Evolutionary conservation across 2,329 filamentous ascomycete species (phyloP).

Genomic region (Cytospora paraplurivora): DNA sequence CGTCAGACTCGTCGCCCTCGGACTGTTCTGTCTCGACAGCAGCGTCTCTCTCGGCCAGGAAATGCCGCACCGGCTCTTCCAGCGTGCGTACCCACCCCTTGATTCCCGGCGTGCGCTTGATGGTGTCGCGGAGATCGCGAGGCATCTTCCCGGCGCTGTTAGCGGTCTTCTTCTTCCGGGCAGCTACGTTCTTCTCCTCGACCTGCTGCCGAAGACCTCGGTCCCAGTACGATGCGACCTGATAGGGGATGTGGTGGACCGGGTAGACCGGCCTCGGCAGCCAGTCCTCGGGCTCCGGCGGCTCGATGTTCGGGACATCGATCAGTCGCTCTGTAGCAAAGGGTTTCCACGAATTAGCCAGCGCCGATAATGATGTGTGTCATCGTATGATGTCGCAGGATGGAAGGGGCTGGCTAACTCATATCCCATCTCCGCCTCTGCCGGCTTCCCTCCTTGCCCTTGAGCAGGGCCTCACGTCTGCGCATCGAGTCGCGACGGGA

Average conservation of each 20-base stretch:
- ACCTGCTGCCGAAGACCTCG: slow-evolving; percentile 52
- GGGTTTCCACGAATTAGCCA: not conserved
- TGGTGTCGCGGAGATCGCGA: slow-evolving; percentile 74
- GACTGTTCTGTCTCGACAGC: slow-evolving; percentile 42
- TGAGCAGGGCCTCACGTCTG: slow-evolving; percentile 73
- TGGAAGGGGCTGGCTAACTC: slow-evolving; percentile 54
- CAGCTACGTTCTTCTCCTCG: slow-evolving; percentile 47
- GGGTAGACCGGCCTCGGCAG: slow-evolving; percentile 79
- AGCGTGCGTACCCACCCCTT: slow-evolving; percentile 79
- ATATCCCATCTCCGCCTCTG: slow-evolving; percentile 94
- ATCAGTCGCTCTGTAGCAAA: slow-evolving; percentile 71
- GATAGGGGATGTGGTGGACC: slow-evolving; percentile 80
- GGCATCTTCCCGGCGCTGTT: slow-evolving; percentile 62
- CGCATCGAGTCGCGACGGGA: slow-evolving; percentile 57
- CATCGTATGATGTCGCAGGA: not conserved
- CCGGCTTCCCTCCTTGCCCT: slow-evolving; percentile 87
- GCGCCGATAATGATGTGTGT: not conserved
- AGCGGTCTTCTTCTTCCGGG: slow-evolving; percentile 45
- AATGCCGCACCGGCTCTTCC: slow-evolving; percentile 80
- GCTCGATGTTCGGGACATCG: slow-evolving; percentile 81
- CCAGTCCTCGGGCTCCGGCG: slow-evolving; percentile 82
- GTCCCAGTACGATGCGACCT: slow-evolving; percentile 86
- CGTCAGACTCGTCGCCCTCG: slow-evolving; percentile 39
- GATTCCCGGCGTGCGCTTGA: slow-evolving; percentile 79
- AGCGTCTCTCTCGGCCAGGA: slow-evolving; percentile 61